These are phyloP conservation scores for Mycena crocata DNA, from an alignment of 768 basidiomycete species.

Conservation along the genomic window DNA sequence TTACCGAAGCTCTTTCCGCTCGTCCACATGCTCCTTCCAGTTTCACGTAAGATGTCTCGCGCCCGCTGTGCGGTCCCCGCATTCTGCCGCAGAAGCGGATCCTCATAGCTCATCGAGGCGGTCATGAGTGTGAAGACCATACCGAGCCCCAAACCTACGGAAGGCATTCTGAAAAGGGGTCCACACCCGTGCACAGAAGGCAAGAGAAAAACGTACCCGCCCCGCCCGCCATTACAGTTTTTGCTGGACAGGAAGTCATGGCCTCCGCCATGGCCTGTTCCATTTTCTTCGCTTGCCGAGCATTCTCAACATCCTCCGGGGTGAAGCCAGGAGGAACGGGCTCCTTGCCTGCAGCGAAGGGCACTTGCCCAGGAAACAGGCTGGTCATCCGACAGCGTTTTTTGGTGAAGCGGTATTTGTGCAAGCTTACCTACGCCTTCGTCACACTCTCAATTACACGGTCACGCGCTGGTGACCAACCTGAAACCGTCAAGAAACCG, in stretches of 20 bases:
- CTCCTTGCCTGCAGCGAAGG: conserved; percentile 88
- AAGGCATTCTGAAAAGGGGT: conserved; percentile 16
- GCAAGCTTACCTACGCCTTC: conserved; percentile 10
- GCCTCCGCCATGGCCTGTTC: conserved; percentile 75
- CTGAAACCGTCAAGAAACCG: neutral
- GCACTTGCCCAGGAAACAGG: conserved; percentile 64
- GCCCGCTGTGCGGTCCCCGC: conserved; percentile 80
- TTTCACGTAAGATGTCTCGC: conserved; percentile 88
- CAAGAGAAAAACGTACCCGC: conserved; percentile 68
- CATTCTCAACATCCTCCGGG: conserved; percentile 79
- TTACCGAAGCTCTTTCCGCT: conserved; percentile 94
- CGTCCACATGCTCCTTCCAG: conserved; percentile 92
- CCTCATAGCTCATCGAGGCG: conserved; percentile 94
- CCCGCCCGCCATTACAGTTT: conserved; percentile 83
- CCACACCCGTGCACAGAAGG: conserved; percentile 1
- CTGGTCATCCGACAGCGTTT: conserved; percentile 25
- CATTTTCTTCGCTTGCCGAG: conserved; percentile 81
- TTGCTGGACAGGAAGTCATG: conserved; percentile 89
- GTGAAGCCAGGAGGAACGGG: conserved; percentile 87
- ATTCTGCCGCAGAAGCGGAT: conserved; percentile 82
- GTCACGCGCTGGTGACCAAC: conserved; percentile 11
- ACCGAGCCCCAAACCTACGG: conserved; percentile 87
- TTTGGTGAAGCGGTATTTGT: neutral
- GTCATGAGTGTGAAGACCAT: conserved; percentile 98
- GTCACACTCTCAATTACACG: conserved; percentile 1